phyloP scores from a whole-genome alignment of 345 rosid species.

The Linum trigynum region DNA sequence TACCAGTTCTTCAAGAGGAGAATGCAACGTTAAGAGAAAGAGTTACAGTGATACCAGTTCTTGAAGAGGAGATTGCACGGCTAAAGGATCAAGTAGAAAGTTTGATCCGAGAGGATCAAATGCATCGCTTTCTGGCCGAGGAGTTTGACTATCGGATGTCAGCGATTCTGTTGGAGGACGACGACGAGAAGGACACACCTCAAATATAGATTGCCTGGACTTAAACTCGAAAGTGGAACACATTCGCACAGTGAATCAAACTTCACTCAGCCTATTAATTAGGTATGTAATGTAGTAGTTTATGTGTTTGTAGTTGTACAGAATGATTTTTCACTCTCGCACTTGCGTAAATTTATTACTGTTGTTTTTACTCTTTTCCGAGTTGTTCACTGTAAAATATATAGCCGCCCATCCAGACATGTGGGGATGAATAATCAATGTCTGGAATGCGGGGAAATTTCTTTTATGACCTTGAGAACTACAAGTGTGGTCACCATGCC shows the following conservation, averaged over 20 bases:
- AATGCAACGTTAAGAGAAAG: conserved; percentile 3
- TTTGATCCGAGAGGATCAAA: conserved; percentile 17
- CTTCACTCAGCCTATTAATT: not conserved
- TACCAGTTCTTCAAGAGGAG: not conserved
- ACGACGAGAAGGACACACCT: no score
- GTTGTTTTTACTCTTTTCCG: not conserved
- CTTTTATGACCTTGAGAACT: not conserved
- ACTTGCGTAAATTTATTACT: not conserved
- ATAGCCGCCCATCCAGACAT: not conserved
- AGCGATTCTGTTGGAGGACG: no score
- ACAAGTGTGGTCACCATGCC: not conserved
- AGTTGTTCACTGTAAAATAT: not conserved
- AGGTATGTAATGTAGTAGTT: not conserved
- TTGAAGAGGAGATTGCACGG: not conserved
- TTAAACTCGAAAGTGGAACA: no score
- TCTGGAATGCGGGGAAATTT: not conserved
- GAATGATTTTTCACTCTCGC: not conserved
- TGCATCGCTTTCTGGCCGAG: no score
- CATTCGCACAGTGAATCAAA: not conserved
- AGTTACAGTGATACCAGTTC: not conserved
- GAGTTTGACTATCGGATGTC: no score
- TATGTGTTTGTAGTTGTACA: not conserved
- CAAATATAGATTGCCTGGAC: no score
- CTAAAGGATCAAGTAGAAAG: conserved; percentile 11
- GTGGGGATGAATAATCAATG: not conserved